Evolutionary conservation across 805 yeast species (phyloP), one percentile per base, ranked within the genome.

Genomic region (Ogataea methanolica): DNA sequence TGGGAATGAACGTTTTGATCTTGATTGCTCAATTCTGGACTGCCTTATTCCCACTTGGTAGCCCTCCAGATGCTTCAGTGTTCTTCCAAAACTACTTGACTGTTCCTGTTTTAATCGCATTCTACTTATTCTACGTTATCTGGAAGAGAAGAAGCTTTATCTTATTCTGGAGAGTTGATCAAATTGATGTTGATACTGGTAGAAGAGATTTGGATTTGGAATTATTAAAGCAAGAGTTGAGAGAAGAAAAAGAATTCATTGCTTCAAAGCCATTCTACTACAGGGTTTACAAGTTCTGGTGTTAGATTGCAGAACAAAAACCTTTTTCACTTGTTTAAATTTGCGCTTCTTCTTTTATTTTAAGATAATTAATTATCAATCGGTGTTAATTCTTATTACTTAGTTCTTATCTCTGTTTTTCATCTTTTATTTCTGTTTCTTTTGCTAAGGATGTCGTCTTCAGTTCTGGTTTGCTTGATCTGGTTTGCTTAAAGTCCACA

Each of bases 11-110:
- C 62, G 36, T 75, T 33, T 63, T 84, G 47, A 82, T 88, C 52
- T 71, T 89, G 50, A 69, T 78, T 47, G 88, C 90, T 31, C 91
- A 86, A 68, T 86, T 88, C 73, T 88, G 92, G 88, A 74, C 83
- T 49, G 91, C 94, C 6, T 68, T 85, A 38, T 87, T 74, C 74
- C 96, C 96, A 46, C 60, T 80, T 41, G 80, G 80, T 14, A 71
- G 49, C 6, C 41, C 65, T 9, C 79, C 85, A 45, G 72, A 68
- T 60, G 86, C 88, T 8, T 57, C 66, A 36, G 67, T 57, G 40
- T 88, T 88, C 74, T 88, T 88, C 72, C 69, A 75, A 60, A 70
- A 79, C 23, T 87, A 82, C 65, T 70, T 88, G 56, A 79, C 88
- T 12, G 72, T 75, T 48, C 87, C 88, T 17, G 76, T 86, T 41